Evolutionary conservation across 441 rosid genomes (phyloP).

Genomic region (Populus tomentosa): DNA sequence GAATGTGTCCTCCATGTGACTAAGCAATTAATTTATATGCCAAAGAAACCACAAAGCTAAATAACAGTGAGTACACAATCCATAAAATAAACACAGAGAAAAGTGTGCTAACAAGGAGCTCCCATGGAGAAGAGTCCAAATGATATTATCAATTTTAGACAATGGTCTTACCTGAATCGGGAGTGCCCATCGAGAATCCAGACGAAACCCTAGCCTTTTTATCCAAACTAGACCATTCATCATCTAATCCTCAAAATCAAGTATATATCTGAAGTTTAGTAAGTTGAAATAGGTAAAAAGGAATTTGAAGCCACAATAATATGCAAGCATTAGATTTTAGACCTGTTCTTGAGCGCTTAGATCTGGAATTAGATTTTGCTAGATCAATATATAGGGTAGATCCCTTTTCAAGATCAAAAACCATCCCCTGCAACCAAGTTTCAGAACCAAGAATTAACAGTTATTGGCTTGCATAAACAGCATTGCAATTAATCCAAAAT

Average conservation of each 20-base stretch:
- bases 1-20: constrained; percentile 50
- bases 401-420: constrained; percentile 84
- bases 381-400: constrained; percentile 70
- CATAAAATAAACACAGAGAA: constrained; percentile 7
- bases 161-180: constrained; percentile 54
- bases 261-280: constrained; percentile 5
- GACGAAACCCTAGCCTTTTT: constrained; percentile 56
- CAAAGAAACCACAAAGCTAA: constrained; percentile 22
- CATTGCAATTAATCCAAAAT: background rate
- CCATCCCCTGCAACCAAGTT: constrained; percentile 62
- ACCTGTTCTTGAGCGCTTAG: constrained; percentile 81
- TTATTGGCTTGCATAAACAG: background rate
- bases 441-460: constrained; percentile 9
- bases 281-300: constrained; percentile 9
- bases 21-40: constrained; percentile 31
- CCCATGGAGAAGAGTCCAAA: constrained; percentile 5
- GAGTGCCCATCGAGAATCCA: constrained; percentile 25
- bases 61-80: constrained; percentile 8
- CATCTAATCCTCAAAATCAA: constrained; percentile 42
- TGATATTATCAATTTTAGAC: constrained; percentile 6
- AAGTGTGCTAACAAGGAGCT: constrained; percentile 9
- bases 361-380: constrained; percentile 83
- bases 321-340: constrained; percentile 7
- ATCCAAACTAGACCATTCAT: constrained; percentile 48
- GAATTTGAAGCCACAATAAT: background rate